A percentile compares a stretch with the other conserved stretches of the same genome.
These are phyloP conservation scores for Fusarium kyushuense DNA, from an alignment of 2,329 filamentous ascomycete genomes.

Conservation along the genomic window DNA sequence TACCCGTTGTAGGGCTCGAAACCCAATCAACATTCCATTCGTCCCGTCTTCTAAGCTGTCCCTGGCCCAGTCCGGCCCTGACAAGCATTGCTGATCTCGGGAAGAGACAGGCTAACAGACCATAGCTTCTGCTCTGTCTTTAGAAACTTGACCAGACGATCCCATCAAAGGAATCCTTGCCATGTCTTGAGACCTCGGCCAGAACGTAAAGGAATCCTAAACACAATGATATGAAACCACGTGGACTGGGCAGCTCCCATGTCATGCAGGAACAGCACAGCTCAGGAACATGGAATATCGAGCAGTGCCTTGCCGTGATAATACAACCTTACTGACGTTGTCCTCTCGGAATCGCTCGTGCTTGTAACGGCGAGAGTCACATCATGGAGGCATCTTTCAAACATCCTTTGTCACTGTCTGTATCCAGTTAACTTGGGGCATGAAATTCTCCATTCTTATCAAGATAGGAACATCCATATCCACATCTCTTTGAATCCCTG, in stretches of 20 bases:
- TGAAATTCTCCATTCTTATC: conserved; percentile 34
- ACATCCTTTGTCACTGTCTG: conserved; percentile 7
- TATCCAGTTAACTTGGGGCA: conserved; percentile 21
- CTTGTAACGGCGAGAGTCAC: conserved; percentile 2
- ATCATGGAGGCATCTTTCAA: conserved; percentile 12
- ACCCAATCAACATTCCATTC: conserved; percentile 34
- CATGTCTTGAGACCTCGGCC: neutral
- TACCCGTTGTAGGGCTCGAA: conserved; percentile 34
- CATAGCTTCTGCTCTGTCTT: conserved; percentile 15
- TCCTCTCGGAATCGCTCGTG: conserved; percentile 2
- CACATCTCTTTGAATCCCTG: conserved; percentile 23
- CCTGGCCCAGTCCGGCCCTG: conserved; percentile 18
- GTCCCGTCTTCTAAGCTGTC: conserved; percentile 32
- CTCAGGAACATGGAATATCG: conserved; percentile 16
- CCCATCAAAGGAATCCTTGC: conserved; percentile 24
- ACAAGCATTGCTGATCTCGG: conserved; percentile 46
- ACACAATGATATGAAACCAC: conserved; percentile 40
- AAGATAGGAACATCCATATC: conserved; percentile 26
- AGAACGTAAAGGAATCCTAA: conserved; percentile 13
- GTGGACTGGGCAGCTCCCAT: conserved; percentile 35
- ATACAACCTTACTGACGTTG: conserved; percentile 19
- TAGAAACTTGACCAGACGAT: conserved; percentile 12
- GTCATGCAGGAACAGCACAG: conserved; percentile 46
- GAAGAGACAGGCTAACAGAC: conserved; percentile 37
- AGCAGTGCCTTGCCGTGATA: conserved; percentile 16